Evolutionary conservation across 257 asterid species (phyloP).

Genomic region (Lycium ferocissimum): DNA sequence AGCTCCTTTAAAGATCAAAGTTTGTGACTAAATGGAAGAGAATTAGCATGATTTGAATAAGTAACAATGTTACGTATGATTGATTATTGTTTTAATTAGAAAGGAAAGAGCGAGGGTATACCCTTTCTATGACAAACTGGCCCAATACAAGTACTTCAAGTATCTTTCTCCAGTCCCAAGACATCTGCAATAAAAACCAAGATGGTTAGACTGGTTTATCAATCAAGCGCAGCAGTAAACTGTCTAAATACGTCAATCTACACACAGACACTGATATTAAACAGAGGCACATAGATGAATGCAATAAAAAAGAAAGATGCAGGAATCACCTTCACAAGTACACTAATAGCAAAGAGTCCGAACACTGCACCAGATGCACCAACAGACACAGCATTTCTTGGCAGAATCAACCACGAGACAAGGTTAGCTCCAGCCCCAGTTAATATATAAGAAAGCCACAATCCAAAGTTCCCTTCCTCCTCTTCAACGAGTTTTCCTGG

Average conservation of each 20-base stretch:
- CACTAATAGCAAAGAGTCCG: constrained; percentile 94
- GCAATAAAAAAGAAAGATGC: neutral
- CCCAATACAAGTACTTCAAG: constrained; percentile 95
- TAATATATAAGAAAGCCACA: constrained; percentile 90
- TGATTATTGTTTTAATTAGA: neutral
- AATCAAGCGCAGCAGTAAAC: neutral
- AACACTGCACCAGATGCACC: constrained; percentile 99
- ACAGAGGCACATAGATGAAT: constrained; percentile 19
- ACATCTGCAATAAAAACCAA: constrained; percentile 62
- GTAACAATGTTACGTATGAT: neutral
- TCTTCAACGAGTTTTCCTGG: constrained; percentile 96
- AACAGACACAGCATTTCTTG: constrained; percentile 90
- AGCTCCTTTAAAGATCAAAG: neutral
- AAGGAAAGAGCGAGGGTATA: constrained; percentile 34
- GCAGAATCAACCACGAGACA: constrained; percentile 93
- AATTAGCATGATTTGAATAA: neutral
- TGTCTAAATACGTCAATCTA: neutral
- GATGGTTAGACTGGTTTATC: constrained; percentile 29
- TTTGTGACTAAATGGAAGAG: neutral
- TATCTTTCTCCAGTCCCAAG: constrained; percentile 99
- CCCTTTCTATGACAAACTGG: constrained; percentile 95
- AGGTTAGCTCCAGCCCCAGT: constrained; percentile 98
- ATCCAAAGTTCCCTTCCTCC: constrained; percentile 93
- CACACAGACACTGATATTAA: neutral
- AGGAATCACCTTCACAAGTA: constrained; percentile 75